Evolutionary conservation across 208 protist genomes (phyloP), one percentile per base, ranked within the genome.

Genomic region (Leishmania mexicana): DNA sequence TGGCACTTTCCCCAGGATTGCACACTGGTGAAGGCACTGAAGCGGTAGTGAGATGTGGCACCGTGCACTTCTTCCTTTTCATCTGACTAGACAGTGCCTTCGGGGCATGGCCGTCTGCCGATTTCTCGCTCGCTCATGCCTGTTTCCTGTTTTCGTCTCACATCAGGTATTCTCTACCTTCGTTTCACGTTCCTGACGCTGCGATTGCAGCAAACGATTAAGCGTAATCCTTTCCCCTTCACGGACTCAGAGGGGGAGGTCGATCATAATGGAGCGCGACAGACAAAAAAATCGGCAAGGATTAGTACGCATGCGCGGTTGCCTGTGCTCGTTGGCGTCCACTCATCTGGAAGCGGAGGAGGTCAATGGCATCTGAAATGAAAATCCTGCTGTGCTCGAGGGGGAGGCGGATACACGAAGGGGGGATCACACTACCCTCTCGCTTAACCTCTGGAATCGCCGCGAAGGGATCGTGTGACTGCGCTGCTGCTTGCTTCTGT

Each of bases 1-100:
- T 97, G 95, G 95, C 95, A 97, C 83, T 94, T 89, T 82, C 95
- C 95, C 6, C 87, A 91, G 49, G 91, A 96, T 73, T 97, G 95
- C 83, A 76, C 84, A 21, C 62, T 95, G 1, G 87, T 84, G 24
- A 81, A 81, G 42, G 88, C 89, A 24, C 70, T 93, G 62, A 87
- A 78, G 68, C 85, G 74, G 53, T 70, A 49, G 65, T 42, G 62
- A 38, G 40, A 21, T 17, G 75, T 35, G 42, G 38, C 5, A 19
- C 24, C 28, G 13, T 8, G 45, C 68, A 35, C 24, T 28, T 47
- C 31, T 38, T 53, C 6, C 5, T 49, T 2, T 24, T n/a, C 40
- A 3, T 35, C 13, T 53, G 21, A 51, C 7, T 13, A 19, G 28
- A 19, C 28, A 53, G 31, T 8, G 28, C 45, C 28, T 53, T 51